Evolutionary conservation across 768 basidiomycete species (phyloP).

Genomic region (Heimioporus sp.): DNA sequence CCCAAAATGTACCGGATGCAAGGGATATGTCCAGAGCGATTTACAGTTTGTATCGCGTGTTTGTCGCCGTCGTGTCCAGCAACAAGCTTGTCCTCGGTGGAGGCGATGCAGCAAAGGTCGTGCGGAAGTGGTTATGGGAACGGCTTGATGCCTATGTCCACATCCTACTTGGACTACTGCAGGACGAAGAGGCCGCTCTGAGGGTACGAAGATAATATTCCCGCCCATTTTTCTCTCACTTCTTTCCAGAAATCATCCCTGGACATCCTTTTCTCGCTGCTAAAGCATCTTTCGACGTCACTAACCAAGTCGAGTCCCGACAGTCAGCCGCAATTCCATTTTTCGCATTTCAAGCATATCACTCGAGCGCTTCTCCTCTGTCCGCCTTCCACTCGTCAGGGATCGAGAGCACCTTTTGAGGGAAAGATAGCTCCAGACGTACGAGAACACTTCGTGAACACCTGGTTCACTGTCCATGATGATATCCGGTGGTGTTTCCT

Average conservation of each 20-base stretch:
- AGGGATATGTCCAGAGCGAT: conserved; percentile 68
- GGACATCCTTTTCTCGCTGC: conserved; percentile 72
- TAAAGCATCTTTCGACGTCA: conserved; percentile 74
- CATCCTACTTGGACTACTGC: conserved; percentile 65
- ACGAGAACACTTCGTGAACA: conserved; percentile 58
- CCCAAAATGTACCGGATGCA: conserved; percentile 46
- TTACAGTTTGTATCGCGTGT: conserved; percentile 80
- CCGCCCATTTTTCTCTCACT: conserved; percentile 1
- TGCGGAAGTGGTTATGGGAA: conserved; percentile 80
- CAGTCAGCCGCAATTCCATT: conserved; percentile 62
- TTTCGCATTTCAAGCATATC: conserved; percentile 65
- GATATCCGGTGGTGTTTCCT: conserved; percentile 91
- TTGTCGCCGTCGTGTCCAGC: conserved; percentile 58
- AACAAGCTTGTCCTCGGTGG: conserved; percentile 52
- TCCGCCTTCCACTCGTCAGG: conserved; percentile 44
- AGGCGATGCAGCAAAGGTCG: conserved; percentile 53
- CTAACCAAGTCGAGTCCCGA: conserved; percentile 43
- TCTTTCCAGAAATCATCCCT: conserved; percentile 59
- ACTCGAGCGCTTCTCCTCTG: conserved; percentile 59
- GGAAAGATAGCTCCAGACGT: conserved; percentile 56
- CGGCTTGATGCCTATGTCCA: conserved; percentile 68
- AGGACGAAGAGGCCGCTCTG: conserved; percentile 73
- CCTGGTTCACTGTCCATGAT: conserved; percentile 75
- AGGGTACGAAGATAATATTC: conserved; percentile 48
- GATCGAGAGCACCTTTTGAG: conserved; percentile 22